phyloP scores from a whole-genome alignment of 2,329 filamentous ascomycete species.

The Fusarium tricinctum region DNA sequence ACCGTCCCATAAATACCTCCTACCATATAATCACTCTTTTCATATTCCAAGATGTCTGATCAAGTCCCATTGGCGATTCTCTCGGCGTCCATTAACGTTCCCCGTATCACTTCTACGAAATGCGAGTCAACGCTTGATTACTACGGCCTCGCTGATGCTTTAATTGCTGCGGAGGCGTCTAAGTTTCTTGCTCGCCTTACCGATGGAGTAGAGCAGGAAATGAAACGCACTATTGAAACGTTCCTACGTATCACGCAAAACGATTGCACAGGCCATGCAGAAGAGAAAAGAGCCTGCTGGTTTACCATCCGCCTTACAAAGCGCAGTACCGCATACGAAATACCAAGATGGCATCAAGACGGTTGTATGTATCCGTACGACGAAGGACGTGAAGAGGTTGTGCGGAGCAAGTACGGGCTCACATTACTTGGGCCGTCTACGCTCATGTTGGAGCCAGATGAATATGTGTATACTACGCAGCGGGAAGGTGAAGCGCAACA shows the following conservation, averaged over 20 bases:
- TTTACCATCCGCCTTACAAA: slow-evolving; percentile 2
- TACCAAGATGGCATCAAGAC: slow-evolving; percentile 9
- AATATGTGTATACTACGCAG: neutral
- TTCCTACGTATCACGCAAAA: neutral
- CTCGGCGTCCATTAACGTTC: neutral
- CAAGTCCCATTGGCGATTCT: slow-evolving; percentile 1
- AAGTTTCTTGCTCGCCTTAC: neutral
- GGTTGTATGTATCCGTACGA: neutral
- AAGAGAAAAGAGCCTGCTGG: slow-evolving; percentile 2
- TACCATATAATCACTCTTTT: too few species aligned
- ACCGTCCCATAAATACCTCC: too few species aligned
- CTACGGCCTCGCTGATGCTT: fast-evolving
- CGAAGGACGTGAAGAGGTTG: neutral
- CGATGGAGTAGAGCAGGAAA: neutral
- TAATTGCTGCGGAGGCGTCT: neutral
- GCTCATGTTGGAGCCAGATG: neutral
- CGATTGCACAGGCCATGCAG: neutral
- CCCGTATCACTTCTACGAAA: neutral
- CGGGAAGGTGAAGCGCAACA: neutral
- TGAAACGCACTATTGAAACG: neutral
- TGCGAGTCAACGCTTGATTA: neutral
- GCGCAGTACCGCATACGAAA: neutral
- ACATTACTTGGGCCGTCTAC: slow-evolving; percentile 1
- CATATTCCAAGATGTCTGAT: neutral
- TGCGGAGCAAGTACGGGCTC: slow-evolving; percentile 2